Percentiles rank a stretch among this genome's conserved stretches.
Conservation (phyloP, 371 early-diverging fungal genomes). For the Hamiltosporidium tvaerminnensis region DNA sequence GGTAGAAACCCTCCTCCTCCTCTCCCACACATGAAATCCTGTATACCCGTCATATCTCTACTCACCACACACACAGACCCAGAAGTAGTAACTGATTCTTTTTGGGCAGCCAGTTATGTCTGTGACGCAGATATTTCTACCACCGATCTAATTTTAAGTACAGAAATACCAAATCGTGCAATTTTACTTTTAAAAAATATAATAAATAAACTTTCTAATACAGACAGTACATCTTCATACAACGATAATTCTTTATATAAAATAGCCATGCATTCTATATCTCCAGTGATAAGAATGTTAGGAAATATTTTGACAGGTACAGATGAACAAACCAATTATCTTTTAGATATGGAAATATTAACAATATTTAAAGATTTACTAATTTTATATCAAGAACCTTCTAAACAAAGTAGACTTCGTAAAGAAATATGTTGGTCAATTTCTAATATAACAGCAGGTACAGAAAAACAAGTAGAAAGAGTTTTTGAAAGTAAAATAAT, state of each 20-base stretch:
- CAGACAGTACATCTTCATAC: neutral
- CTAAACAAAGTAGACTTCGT: slow-evolving; percentile 34
- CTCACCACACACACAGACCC: slow-evolving; percentile 27
- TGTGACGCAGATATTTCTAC: slow-evolving; percentile 32
- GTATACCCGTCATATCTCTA: slow-evolving; percentile 20
- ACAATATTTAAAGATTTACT: slow-evolving; percentile 34
- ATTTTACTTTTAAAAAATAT: neutral
- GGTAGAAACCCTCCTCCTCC: slow-evolving; percentile 50
- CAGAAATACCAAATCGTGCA: neutral
- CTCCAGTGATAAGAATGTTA: slow-evolving; percentile 47
- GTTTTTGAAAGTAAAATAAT: slow-evolving; percentile 37
- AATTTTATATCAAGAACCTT: slow-evolving; percentile 39
- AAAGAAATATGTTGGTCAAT: slow-evolving; percentile 54
- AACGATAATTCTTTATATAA: neutral
- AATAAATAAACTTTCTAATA: neutral
- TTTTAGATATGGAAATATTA: slow-evolving; percentile 18
- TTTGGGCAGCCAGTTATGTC: slow-evolving; percentile 52
- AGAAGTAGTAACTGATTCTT: slow-evolving; percentile 40
- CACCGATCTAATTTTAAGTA: slow-evolving; percentile 28
- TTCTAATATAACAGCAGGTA: slow-evolving; percentile 51
- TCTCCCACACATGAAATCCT: slow-evolving; percentile 26
- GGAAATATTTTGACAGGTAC: slow-evolving; percentile 50
- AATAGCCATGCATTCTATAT: slow-evolving; percentile 26
- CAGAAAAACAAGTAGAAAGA: slow-evolving; percentile 27
- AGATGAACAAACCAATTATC: slow-evolving; percentile 21